A percentile compares a stretch with the other conserved stretches of the same genome.
Conservation (phyloP, 169 alveolate genomes). For the Eimeria acervulina region DNA sequence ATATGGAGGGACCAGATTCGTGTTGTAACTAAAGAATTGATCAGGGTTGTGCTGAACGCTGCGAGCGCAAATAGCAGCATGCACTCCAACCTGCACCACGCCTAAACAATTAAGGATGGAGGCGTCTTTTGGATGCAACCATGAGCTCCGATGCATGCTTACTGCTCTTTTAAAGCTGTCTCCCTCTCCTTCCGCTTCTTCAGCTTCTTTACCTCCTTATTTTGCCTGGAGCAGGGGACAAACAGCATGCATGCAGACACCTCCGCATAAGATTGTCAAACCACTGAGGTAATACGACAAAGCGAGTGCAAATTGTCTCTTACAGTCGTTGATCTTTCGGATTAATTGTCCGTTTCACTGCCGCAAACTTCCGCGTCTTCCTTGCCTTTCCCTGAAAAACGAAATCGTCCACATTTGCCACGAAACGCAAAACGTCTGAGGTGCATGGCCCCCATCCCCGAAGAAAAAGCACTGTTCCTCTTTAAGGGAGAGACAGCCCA, state of each 20-base stretch:
- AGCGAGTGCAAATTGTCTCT: neutral
- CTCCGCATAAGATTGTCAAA: neutral
- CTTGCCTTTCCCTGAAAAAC: conserved; percentile 86
- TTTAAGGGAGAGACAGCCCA: neutral
- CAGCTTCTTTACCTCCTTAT: conserved; percentile 76
- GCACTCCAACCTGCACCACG: neutral
- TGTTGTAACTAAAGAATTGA: conserved; percentile 87
- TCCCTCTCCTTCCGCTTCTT: conserved; percentile 67
- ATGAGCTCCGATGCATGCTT: neutral
- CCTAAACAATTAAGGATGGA: neutral
- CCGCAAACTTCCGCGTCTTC: conserved; percentile 96
- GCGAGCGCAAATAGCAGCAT: neutral
- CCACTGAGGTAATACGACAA: neutral
- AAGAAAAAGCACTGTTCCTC: neutral
- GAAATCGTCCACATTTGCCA: neutral
- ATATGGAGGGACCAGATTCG: conserved; percentile 87
- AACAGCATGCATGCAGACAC: neutral
- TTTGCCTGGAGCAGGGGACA: conserved; percentile 38
- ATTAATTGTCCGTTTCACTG: conserved; percentile 93
- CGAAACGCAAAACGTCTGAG: neutral
- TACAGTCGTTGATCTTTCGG: conserved; percentile 92
- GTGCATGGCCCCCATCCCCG: neutral
- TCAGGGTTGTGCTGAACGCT: conserved; percentile 82
- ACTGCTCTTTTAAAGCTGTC: conserved; percentile 72
- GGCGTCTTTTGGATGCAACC: neutral